phyloP scores from a whole-genome alignment of 2,329 filamentous ascomycete species.

The Colletotrichum lindemuthianum region DNA sequence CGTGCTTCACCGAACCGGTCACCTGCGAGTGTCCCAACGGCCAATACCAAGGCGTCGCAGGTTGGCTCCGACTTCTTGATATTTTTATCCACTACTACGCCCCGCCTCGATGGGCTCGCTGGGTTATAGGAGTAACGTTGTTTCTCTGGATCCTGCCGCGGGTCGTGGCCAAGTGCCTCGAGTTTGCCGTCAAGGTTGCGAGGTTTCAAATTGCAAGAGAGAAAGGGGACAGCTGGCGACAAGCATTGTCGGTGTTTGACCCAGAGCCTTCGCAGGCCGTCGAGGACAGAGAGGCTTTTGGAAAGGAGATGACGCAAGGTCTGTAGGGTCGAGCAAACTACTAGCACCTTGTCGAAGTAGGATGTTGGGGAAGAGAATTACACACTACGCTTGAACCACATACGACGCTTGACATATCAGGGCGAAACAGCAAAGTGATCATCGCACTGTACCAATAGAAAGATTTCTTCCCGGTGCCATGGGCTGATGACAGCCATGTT shows the following conservation, averaged over 20 bases:
- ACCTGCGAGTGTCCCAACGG: conserved; percentile 10
- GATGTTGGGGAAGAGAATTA: neutral
- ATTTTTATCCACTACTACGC: conserved; percentile 3
- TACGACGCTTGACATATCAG: neutral
- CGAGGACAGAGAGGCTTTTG: neutral
- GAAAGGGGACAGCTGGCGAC: neutral
- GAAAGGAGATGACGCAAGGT: neutral
- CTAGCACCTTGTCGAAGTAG: neutral
- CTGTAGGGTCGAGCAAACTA: neutral
- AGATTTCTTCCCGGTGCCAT: no score
- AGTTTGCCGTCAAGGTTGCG: neutral
- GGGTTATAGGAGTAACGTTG: neutral
- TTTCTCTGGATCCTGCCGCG: neutral
- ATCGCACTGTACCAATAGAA: no score
- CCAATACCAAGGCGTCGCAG: neutral
- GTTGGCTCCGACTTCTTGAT: neutral
- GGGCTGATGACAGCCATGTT: no score
- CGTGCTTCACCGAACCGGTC: neutral
- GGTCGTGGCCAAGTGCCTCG: neutral
- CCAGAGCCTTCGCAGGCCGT: neutral
- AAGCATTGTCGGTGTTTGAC: neutral
- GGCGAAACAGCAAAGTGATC: no score
- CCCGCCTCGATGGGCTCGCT: conserved; percentile 7
- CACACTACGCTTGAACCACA: neutral
- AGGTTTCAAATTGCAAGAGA: neutral